A percentile compares a stretch with the other conserved stretches of the same genome.
Evolutionary conservation across 192 early-diverging fungal species (phyloP).

Genomic region (Rhizoclosmatium sp.): DNA sequence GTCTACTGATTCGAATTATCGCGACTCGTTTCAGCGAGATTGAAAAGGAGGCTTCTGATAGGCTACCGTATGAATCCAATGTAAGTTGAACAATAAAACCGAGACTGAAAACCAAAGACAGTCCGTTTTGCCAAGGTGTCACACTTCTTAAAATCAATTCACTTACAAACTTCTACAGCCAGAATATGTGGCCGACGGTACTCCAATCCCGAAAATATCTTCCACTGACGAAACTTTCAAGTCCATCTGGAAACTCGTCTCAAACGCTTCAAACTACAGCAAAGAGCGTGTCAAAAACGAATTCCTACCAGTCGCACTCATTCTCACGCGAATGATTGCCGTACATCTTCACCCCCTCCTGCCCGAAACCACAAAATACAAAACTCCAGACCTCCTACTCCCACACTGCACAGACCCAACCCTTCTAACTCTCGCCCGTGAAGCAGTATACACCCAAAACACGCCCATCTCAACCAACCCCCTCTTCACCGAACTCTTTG

Average conservation of each 20-base stretch:
- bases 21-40: constrained; percentile 29
- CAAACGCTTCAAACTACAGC: constrained; percentile 12
- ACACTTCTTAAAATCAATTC: too few relatives aligned
- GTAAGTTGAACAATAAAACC: too few relatives aligned
- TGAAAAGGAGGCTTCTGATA: neutral
- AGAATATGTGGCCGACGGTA: neutral
- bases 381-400: neutral
- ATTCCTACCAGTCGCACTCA: neutral
- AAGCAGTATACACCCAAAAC: neutral
- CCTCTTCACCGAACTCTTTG: constrained; percentile 9
- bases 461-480: neutral
- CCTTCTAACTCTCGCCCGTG: neutral
- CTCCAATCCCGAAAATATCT: neutral
- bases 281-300: constrained; percentile 10
- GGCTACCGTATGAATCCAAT: neutral
- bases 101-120: too few relatives aligned
- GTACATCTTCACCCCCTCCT: neutral
- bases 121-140: too few relatives aligned
- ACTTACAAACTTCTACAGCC: neutral
- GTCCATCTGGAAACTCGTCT: constrained; percentile 21
- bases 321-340: constrained; percentile 1
- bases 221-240: constrained; percentile 13
- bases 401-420: neutral
- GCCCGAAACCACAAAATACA: neutral
- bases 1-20: constrained; percentile 45